Percentiles rank a stretch among this genome's conserved stretches.
These are phyloP conservation scores for Apophysomyces variabilis DNA, from an alignment of 371 early-diverging fungal species.

Conservation along the genomic window DNA sequence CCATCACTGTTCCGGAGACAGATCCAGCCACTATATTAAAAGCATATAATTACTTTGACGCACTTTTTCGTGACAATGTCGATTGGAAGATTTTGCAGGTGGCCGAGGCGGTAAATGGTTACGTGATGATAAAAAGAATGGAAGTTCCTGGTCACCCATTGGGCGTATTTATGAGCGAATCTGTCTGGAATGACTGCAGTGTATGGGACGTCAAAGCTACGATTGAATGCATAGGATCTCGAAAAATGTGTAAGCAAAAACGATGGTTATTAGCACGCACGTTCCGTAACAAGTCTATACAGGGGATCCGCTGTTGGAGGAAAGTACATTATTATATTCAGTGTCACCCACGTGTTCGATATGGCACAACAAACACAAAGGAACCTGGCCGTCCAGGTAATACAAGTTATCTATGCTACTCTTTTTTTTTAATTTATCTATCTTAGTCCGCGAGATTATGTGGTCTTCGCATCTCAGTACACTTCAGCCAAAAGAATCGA, in stretches of 20 bases:
- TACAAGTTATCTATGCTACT: not conserved
- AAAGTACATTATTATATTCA: constrained; percentile 41
- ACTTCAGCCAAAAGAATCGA: constrained; percentile 49
- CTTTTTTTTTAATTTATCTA: not conserved
- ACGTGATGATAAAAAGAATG: constrained; percentile 43
- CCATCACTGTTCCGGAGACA: constrained; percentile 25
- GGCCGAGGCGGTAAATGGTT: constrained; percentile 30
- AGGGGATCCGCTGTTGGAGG: constrained; percentile 62
- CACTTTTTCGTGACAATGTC: constrained; percentile 15
- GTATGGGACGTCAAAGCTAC: constrained; percentile 65
- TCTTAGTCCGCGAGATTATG: constrained; percentile 55
- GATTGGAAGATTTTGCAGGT: constrained; percentile 24
- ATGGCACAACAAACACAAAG: constrained; percentile 54
- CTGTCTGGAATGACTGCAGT: constrained; percentile 55
- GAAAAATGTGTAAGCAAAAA: constrained; percentile 34
- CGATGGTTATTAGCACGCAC: not conserved
- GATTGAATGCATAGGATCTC: constrained; percentile 46
- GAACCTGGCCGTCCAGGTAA: constrained; percentile 62
- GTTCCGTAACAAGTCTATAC: not conserved
- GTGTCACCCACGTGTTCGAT: constrained; percentile 55
- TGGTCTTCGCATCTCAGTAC: constrained; percentile 54
- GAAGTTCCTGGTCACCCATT: constrained; percentile 56
- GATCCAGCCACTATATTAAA: constrained; percentile 37
- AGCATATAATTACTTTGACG: constrained; percentile 28
- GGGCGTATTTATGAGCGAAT: constrained; percentile 54